A percentile compares a stretch with the other conserved stretches of the same genome.
These are phyloP conservation scores for Paramecium sexaurelia DNA, from an alignment of 73 alveolate species.

Conservation along the genomic window DNA sequence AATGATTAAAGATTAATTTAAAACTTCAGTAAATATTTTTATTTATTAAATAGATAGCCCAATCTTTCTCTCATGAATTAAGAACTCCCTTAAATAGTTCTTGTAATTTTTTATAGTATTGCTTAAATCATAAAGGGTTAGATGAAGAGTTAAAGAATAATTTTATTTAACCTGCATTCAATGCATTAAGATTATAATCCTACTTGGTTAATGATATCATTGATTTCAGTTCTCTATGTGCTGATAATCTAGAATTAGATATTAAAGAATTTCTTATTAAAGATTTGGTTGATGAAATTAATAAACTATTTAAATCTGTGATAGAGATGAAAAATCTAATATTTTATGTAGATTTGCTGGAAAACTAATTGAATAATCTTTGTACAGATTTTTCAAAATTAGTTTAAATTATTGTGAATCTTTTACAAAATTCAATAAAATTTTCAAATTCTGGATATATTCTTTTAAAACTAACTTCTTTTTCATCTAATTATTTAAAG, in stretches of 20 bases:
- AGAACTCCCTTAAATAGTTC: slow-evolving; percentile 47
- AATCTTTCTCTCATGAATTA: slow-evolving; percentile 41
- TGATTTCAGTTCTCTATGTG: neutral
- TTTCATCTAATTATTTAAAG: neutral
- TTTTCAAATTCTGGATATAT: neutral
- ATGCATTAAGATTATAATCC: neutral
- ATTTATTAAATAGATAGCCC: neutral
- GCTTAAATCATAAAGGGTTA: neutral
- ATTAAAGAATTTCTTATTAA: neutral
- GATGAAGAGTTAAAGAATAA: neutral
- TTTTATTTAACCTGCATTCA: slow-evolving; percentile 20
- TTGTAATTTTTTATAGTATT: neutral
- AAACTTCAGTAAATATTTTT: neutral
- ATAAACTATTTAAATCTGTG: neutral
- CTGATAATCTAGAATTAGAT: neutral
- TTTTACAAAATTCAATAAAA: slow-evolving; percentile 10
- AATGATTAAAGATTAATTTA: neutral
- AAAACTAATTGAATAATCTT: neutral
- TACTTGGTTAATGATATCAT: slow-evolving; percentile 30
- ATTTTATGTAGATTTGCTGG: slow-evolving; percentile 10
- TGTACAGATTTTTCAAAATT: neutral
- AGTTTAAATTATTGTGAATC: slow-evolving; percentile 12
- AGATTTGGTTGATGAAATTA: neutral
- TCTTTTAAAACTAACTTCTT: neutral
- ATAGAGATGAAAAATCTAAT: neutral